phyloP scores from a whole-genome alignment of 495 filamentous ascomycete species.

The Penicillium robsamsonii region DNA sequence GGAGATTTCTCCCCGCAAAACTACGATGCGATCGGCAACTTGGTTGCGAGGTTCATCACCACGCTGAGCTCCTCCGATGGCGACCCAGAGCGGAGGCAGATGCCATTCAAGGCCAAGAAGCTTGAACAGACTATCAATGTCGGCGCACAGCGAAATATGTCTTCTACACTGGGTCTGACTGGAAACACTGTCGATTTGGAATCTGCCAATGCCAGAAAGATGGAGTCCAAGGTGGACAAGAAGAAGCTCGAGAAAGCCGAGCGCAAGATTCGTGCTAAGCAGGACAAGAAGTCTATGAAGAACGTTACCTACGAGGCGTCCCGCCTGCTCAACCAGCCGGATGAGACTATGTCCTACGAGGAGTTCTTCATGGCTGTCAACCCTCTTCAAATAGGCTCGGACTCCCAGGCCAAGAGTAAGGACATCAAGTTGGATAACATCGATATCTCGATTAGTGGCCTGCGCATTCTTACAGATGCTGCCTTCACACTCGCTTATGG shows the following conservation, averaged over 20 bases:
- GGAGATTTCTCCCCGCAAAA: conserved; percentile 70
- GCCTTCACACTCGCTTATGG: conserved; percentile 88
- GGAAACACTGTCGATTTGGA: conserved; percentile 87
- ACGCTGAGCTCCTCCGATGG: conserved; percentile 72
- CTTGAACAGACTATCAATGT: conserved; percentile 96
- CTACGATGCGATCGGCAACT: conserved; percentile 70
- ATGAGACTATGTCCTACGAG: conserved; percentile 90
- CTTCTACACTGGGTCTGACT: conserved; percentile 86
- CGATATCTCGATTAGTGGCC: conserved; percentile 87
- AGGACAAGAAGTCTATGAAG: conserved; percentile 97
- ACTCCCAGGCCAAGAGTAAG: conserved; percentile 81
- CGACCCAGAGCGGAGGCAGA: conserved; percentile 66
- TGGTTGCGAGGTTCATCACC: conserved; percentile 90
- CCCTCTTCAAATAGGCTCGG: conserved; percentile 82
- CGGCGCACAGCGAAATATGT: conserved; percentile 89
- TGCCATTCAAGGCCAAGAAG: conserved; percentile 72
- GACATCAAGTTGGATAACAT: conserved; percentile 97
- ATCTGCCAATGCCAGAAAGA: conserved; percentile 84
- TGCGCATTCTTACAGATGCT: conserved; percentile 86
- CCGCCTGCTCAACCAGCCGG: conserved; percentile 75
- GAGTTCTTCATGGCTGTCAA: conserved; percentile 99
- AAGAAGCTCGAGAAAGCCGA: conserved; percentile 99
- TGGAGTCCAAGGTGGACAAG: conserved; percentile 94
- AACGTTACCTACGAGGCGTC: conserved; percentile 97
- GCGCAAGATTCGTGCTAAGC: conserved; percentile 95